A percentile compares a stretch with the other conserved stretches of the same genome.
Evolutionary conservation across 192 early-diverging fungal species (phyloP).

Genomic region (Backusella liffmaniae): DNA sequence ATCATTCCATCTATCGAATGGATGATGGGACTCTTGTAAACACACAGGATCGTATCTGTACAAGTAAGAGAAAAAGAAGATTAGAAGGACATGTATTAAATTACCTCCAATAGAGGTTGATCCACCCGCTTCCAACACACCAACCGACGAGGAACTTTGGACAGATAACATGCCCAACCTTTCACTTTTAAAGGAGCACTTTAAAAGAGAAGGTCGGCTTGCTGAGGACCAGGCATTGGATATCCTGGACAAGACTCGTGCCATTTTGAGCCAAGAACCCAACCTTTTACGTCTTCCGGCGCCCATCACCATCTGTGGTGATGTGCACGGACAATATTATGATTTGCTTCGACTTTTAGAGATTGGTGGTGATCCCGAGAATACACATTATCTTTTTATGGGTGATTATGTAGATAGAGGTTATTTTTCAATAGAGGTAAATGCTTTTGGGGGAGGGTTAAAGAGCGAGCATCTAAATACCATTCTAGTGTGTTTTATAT

Average conservation of each 20-base stretch:
- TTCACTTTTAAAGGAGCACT: constrained; percentile 82
- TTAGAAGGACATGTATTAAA: too few relatives aligned
- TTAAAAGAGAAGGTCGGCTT: constrained; percentile 87
- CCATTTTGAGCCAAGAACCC: constrained; percentile 72
- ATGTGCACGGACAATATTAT: constrained; percentile 95
- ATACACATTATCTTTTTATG: constrained; percentile 87
- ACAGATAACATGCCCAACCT: constrained; percentile 64
- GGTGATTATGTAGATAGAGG: constrained; percentile 99
- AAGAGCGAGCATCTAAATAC: neutral
- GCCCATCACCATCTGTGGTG: constrained; percentile 92
- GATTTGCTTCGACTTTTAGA: constrained; percentile 96
- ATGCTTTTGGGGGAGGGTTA: neutral
- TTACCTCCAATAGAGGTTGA: constrained; percentile 36
- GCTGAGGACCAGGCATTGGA: constrained; percentile 86
- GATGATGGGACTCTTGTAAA: constrained; percentile 71
- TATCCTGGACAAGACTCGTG: constrained; percentile 76
- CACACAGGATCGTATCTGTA: constrained; percentile 65
- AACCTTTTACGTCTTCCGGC: constrained; percentile 84
- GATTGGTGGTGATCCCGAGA: constrained; percentile 81
- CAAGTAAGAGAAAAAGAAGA: constrained; percentile 48
- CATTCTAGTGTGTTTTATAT: constrained; percentile 75
- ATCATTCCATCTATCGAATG: constrained; percentile 61
- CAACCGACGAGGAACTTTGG: constrained; percentile 47
- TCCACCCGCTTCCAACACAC: constrained; percentile 42
- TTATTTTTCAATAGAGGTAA: constrained; percentile 91